Base-by-base conservation (phyloP, 768 basidiomycete genomes). In the Trametes villosa region DNA sequence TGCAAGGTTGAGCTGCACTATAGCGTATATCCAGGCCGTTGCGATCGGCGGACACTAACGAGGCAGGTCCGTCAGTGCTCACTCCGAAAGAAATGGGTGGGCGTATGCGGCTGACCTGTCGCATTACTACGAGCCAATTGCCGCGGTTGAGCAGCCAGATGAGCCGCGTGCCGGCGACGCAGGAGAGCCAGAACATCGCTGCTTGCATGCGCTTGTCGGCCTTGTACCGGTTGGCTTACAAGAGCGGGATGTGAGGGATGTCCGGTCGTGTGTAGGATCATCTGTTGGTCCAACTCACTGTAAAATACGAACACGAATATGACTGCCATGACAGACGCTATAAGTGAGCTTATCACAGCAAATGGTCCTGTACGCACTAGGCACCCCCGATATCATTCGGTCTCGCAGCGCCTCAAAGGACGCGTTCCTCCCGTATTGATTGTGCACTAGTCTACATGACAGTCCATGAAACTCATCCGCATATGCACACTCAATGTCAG, bases 271-370 rank as follows among this genome's bases (percentile, higher is more conserved):
- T 17, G 38, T 27, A 30, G 2, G 27, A 26, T 44, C 26, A 22
- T 15, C 4, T 18, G 5, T 53, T 24, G 34, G 12, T 13, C 15
- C 17, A 18, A 73, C 88, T 64, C 68, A 89, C 90, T 86, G 72
- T 87, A 91, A 70, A 90, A 91, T 51, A 93, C 81, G 71, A 92
- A 89, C 41, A 91, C 53, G 1, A 86, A 83, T 56, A 94, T 73
- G 60, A 92, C 92, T 94, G 62, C 5, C 15, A 33, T 22, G 9
- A 4, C 17, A 26, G 34, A 34, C 45, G 29, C 33, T n/a, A 48
- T 53, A 46, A 27, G 33, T 27, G 20, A 11, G 13, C 12, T 11
- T 13, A 12, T 13, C 22, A 24, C n/a, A 30, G 29, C 41, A 56
- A 31, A 22, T 20, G 15, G 4, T 18, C 36, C 29, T 17, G 62